phyloP scores from a whole-genome alignment of 129 eudicot species.

The Flaveria linearis region DNA sequence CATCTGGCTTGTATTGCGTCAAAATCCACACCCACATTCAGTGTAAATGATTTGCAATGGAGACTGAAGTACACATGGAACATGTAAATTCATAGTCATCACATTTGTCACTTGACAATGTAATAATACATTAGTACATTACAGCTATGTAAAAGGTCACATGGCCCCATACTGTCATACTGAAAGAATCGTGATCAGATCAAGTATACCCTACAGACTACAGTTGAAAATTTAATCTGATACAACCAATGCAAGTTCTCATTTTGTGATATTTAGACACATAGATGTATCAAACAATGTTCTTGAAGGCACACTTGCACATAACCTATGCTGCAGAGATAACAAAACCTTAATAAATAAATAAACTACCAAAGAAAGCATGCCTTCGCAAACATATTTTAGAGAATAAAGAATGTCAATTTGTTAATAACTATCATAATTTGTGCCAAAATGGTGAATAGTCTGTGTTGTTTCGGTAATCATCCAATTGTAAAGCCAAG shows the following conservation, averaged over 20 bases:
- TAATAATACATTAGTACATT: constrained; percentile 25
- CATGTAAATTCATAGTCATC: constrained; percentile 24
- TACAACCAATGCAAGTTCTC: constrained; percentile 25
- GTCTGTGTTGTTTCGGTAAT: constrained; percentile 8
- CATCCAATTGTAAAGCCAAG: constrained; percentile 13
- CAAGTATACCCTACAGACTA: constrained; percentile 4
- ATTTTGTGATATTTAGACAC: constrained; percentile 20
- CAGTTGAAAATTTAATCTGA: constrained; percentile 13
- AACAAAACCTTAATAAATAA: not conserved
- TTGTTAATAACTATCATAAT: constrained; percentile 7
- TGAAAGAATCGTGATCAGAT: constrained; percentile 38
- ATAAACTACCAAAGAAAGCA: not conserved
- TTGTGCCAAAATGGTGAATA: constrained; percentile 3
- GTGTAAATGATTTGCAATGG: constrained; percentile 4
- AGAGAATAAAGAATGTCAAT: not conserved
- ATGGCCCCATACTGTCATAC: constrained; percentile 22
- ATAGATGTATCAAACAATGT: constrained; percentile 20
- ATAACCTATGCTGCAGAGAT: constrained; percentile 34
- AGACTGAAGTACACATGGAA: constrained; percentile 28
- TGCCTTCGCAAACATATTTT: not conserved
- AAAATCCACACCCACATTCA: not conserved
- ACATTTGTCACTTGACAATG: constrained; percentile 17
- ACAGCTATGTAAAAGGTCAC: constrained; percentile 22
- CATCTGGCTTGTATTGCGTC: not conserved
- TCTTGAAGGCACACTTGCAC: constrained; percentile 23